Evolutionary conservation across 2,329 filamentous ascomycete genomes (phyloP).

Genomic region (Talaromyces verruculosus): DNA sequence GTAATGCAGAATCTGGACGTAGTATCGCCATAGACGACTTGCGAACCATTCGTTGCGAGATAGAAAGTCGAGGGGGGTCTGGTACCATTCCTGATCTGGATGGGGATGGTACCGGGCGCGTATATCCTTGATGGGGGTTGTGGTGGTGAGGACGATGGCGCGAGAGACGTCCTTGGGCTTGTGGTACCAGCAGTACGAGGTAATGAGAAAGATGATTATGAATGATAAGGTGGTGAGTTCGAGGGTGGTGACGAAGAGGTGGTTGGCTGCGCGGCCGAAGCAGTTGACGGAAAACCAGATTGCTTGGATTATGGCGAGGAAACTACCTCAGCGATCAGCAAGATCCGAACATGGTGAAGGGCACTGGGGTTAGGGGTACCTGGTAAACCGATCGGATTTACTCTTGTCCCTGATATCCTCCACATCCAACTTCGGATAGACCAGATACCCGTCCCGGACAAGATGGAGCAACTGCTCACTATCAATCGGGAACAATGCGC

Average conservation of each 20-base stretch:
- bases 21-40: slow-evolving; percentile 13
- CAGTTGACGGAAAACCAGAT: slow-evolving; percentile 26
- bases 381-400: slow-evolving; percentile 24
- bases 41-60: background rate
- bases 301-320: slow-evolving; percentile 24
- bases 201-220: slow-evolving; percentile 30
- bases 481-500: slow-evolving; percentile 38
- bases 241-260: slow-evolving; percentile 28
- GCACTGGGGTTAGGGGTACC: background rate
- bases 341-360: no score
- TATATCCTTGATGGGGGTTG: background rate
- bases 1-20: background rate
- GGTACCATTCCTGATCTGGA: slow-evolving; percentile 5
- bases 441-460: slow-evolving; percentile 27
- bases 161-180: slow-evolving; percentile 31
- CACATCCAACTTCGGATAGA: slow-evolving; percentile 22
- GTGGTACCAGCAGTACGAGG: slow-evolving; percentile 31
- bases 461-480: slow-evolving; percentile 35
- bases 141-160: background rate
- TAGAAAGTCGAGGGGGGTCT: slow-evolving; percentile 10
- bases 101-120: background rate
- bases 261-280: slow-evolving; percentile 22
- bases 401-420: slow-evolving; percentile 27
- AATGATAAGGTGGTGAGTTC: slow-evolving; percentile 33
- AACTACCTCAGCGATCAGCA: background rate